Percentiles rank a stretch among this genome's conserved stretches.
These are phyloP conservation scores for Phalaenopsis equestris DNA, from an alignment of 106 monocot species.

Conservation along the genomic window DNA sequence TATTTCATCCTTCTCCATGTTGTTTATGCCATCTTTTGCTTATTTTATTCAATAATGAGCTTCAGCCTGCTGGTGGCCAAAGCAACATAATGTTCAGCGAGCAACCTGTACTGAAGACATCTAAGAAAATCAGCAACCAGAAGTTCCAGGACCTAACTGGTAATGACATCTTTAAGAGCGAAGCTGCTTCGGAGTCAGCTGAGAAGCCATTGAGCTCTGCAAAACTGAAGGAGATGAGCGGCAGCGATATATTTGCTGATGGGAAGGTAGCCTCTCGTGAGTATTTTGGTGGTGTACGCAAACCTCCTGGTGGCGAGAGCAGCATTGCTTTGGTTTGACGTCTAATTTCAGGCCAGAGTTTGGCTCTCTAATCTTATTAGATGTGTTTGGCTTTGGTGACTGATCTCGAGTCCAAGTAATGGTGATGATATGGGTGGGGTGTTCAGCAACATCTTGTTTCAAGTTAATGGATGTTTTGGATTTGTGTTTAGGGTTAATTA, in stretches of 20 bases:
- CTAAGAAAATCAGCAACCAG: constrained; percentile 58
- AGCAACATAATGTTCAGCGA: constrained; percentile 47
- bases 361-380: no score
- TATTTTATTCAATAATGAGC: neutral
- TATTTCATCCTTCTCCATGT: neutral
- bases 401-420: no score
- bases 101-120: constrained; percentile 30
- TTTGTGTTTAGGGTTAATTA: no score
- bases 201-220: constrained; percentile 50
- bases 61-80: constrained; percentile 41
- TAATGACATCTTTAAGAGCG: constrained; percentile 65
- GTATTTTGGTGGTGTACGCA: constrained; percentile 63
- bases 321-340: constrained; percentile 62
- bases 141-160: constrained; percentile 68
- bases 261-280: constrained; percentile 43
- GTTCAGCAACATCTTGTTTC: no score
- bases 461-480: no score
- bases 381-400: no score
- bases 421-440: no score
- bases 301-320: constrained; percentile 81
- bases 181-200: constrained; percentile 19
- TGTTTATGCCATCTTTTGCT: neutral
- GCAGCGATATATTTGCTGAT: constrained; percentile 77
- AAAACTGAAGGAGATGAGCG: constrained; percentile 66
- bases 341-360: neutral